Base-by-base conservation (phyloP, 2,329 filamentous ascomycete genomes). In the Pseudocercospora musae region DNA sequence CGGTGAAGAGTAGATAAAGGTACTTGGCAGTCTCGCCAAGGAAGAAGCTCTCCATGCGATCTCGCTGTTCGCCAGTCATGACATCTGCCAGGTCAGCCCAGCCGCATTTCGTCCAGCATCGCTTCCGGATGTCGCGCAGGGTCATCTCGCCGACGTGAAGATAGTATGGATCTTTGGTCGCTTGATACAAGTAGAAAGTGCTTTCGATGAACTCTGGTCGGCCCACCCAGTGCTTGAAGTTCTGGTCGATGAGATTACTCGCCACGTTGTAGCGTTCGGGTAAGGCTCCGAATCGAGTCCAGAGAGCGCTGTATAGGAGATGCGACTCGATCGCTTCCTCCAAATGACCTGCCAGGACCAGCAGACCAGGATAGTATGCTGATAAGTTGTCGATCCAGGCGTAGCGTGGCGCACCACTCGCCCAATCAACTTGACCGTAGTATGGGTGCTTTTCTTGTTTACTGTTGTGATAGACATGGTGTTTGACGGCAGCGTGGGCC, bases 41-140 rank as follows among this genome's bases (percentile, higher is more conserved):
- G 72, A 98, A 98, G 82, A 98, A 99, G 74, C 94, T 98, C 77
- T 99, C 95, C 95, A 98, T 98, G 33, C 95, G 89, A 74, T 99
- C 93, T 69, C 86, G 91, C 76, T 92, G 87, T 77, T 97, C 91
- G 3, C 94, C 94, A n/a, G 74, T 80, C 7, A 77, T 75, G 20
- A 83, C 80, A 64, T 83, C 81, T 29, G 80, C 77, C 44, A 98
- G 82, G 0, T 94, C 94, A 13, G 94, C 91, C 92, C 94, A 98
- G 44, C 95, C 95, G 71, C 95, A 99, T 65, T 86, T 84, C 0
- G 92, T 92, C 86, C 91, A 92, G 77, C 95, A 99, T 58, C 94
- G 86, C 54, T 91, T 84, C 71, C 90, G 89, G 71, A 99, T 92
- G 72, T 99, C 95, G 62, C 87, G 85, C 59, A 97, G 81, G 0